phyloP scores from a whole-genome alignment of 441 rosid species.

The Mallotus repandus region DNA sequence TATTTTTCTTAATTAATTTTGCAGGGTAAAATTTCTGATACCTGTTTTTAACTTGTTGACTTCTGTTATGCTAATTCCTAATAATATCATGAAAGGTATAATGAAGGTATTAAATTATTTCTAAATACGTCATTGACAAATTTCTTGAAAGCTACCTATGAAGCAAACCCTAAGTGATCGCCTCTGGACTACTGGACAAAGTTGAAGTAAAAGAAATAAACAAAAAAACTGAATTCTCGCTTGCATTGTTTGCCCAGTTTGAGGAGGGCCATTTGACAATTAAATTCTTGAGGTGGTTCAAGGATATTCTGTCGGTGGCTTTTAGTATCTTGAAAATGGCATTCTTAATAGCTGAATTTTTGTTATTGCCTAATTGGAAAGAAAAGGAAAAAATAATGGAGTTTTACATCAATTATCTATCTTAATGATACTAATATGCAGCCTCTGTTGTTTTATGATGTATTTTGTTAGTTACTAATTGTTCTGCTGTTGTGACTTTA shows the following conservation, averaged over 20 bases:
- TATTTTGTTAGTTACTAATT: background rate
- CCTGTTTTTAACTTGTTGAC: background rate
- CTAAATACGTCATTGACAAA: background rate
- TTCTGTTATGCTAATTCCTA: background rate
- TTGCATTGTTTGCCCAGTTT: background rate
- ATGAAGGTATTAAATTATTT: background rate
- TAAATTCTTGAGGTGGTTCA: background rate
- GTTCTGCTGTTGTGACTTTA: constrained; percentile 3
- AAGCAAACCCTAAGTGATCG: background rate
- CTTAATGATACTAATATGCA: background rate
- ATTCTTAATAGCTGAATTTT: background rate
- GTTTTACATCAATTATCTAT: background rate
- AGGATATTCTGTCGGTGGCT: background rate
- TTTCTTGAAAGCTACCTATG: background rate
- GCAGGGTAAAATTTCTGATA: background rate
- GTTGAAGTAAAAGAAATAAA: background rate
- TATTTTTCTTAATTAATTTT: background rate
- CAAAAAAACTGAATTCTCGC: background rate
- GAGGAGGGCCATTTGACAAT: background rate
- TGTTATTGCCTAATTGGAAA: background rate
- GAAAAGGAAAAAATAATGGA: background rate
- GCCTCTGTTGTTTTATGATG: background rate
- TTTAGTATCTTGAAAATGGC: background rate
- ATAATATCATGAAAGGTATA: background rate
- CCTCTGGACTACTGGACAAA: background rate